A percentile compares a stretch with the other conserved stretches of the same genome.
Conservation (phyloP, 2,329 filamentous ascomycete genomes). For the Fusarium pseudoanthophilum region DNA sequence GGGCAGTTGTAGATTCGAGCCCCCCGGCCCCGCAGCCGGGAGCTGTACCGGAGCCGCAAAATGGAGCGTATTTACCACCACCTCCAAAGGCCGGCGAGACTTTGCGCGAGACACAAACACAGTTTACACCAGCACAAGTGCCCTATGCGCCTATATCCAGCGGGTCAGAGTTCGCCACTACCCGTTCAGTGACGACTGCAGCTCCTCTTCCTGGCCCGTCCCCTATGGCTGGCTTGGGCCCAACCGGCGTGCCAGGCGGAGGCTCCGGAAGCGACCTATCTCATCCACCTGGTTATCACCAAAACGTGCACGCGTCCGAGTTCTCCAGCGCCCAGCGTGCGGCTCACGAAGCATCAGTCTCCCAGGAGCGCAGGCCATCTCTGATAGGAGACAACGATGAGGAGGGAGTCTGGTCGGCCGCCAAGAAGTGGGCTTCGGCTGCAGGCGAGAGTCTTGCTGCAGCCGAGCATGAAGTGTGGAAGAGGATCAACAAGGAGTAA, state of each 20-base stretch:
- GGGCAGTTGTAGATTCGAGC: constrained; percentile 46
- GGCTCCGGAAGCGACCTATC: constrained; percentile 48
- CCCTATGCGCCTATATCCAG: constrained; percentile 59
- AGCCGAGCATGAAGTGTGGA: constrained; percentile 71
- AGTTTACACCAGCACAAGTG: constrained; percentile 59
- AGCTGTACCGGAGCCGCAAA: constrained; percentile 59
- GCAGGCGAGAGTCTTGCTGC: constrained; percentile 68
- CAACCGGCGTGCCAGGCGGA: constrained; percentile 44
- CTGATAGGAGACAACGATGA: constrained; percentile 48
- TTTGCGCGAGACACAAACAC: constrained; percentile 49
- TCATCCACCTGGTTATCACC: constrained; percentile 67
- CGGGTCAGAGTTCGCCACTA: constrained; percentile 54
- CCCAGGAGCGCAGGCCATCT: constrained; percentile 37
- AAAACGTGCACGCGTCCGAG: constrained; percentile 64
- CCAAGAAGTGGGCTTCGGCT: constrained; percentile 67
- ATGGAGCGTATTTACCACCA: constrained; percentile 54
- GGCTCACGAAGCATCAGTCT: constrained; percentile 51
- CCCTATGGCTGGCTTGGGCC: constrained; percentile 41
- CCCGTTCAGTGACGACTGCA: constrained; percentile 58
- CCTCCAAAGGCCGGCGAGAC: constrained; percentile 63
- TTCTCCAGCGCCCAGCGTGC: constrained; percentile 60
- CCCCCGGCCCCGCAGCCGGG: constrained; percentile 69
- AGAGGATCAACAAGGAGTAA: constrained; percentile 68
- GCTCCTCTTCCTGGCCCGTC: constrained; percentile 46
- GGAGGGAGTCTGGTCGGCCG: constrained; percentile 64